Evolutionary conservation across 768 basidiomycete genomes (phyloP).

Genomic region (Lactarius akahatsu): DNA sequence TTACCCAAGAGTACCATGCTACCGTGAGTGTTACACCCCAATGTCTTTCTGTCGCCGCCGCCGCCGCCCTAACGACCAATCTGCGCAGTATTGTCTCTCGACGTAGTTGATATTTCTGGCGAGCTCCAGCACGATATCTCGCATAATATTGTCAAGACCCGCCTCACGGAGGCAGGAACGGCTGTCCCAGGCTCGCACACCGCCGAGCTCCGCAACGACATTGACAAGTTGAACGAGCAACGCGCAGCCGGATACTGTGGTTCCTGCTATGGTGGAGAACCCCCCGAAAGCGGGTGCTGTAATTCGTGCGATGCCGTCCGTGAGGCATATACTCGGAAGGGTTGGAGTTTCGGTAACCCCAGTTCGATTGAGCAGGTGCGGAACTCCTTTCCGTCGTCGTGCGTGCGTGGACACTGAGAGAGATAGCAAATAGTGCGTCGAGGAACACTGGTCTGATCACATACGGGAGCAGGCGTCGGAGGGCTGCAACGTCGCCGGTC

Average conservation of each 20-base stretch:
- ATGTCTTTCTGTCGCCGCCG: slow-evolving; percentile 5
- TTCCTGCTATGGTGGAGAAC: slow-evolving; percentile 89
- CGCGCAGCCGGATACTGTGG: slow-evolving; percentile 77
- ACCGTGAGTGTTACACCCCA: slow-evolving; percentile 56
- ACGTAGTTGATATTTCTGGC: slow-evolving; percentile 98
- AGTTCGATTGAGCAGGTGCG: slow-evolving; percentile 89
- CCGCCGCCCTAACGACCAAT: background rate
- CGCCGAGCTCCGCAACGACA: slow-evolving; percentile 78
- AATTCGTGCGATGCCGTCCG: slow-evolving; percentile 96
- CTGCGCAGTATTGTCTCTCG: slow-evolving; percentile 83
- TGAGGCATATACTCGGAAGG: slow-evolving; percentile 82
- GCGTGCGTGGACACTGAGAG: background rate
- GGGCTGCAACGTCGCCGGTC: slow-evolving; percentile 91
- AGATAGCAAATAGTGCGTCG: slow-evolving; percentile 62
- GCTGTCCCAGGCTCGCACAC: slow-evolving; percentile 55
- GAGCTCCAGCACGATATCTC: slow-evolving; percentile 90
- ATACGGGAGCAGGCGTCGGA: slow-evolving; percentile 89
- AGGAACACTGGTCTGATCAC: slow-evolving; percentile 95
- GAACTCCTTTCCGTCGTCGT: slow-evolving; percentile 2
- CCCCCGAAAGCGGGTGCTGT: slow-evolving; percentile 81
- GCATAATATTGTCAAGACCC: slow-evolving; percentile 84
- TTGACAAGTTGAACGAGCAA: slow-evolving; percentile 72
- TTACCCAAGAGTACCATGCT: slow-evolving; percentile 96
- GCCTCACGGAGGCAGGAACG: slow-evolving; percentile 60
- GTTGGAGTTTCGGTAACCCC: slow-evolving; percentile 94